Conservation (phyloP, 2,329 filamentous ascomycete species). For the Colletotrichum lupini region DNA sequence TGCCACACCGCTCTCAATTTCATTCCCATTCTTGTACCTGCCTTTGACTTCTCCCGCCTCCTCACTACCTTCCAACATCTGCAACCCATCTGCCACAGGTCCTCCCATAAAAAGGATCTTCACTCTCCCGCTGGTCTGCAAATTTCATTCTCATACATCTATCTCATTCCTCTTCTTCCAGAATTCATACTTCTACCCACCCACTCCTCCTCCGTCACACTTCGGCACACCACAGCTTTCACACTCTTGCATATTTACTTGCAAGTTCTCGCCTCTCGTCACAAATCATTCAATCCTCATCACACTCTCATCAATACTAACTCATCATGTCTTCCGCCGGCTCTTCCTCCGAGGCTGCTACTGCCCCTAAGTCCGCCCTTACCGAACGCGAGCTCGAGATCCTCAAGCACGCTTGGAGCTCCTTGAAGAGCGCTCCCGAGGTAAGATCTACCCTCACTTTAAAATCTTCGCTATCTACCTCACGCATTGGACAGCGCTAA, state of each 20-base stretch:
- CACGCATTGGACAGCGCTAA: neutral
- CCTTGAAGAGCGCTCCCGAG: constrained; percentile 41
- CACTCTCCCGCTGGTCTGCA: neutral
- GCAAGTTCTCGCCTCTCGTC: neutral
- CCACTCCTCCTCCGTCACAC: neutral
- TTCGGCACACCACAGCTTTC: neutral
- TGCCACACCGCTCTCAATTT: neutral
- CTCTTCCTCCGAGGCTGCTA: neutral
- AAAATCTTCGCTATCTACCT: neutral
- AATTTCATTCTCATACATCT: neutral
- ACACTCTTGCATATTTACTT: neutral
- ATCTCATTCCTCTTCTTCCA: neutral
- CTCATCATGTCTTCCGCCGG: neutral
- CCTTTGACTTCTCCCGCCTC: neutral
- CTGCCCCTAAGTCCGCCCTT: constrained; percentile 26
- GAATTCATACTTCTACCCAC: neutral
- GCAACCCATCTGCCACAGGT: neutral
- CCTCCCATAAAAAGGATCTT: neutral
- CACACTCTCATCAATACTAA: neutral
- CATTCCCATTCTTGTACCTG: neutral
- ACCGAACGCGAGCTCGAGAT: constrained; percentile 41
- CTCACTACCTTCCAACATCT: neutral
- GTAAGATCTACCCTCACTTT: constrained; percentile 20
- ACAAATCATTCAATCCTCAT: neutral
- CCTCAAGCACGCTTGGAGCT: constrained; percentile 39